Evolutionary conservation across 2,329 filamentous ascomycete genomes (phyloP).

Genomic region (Aspergillus ruber): DNA sequence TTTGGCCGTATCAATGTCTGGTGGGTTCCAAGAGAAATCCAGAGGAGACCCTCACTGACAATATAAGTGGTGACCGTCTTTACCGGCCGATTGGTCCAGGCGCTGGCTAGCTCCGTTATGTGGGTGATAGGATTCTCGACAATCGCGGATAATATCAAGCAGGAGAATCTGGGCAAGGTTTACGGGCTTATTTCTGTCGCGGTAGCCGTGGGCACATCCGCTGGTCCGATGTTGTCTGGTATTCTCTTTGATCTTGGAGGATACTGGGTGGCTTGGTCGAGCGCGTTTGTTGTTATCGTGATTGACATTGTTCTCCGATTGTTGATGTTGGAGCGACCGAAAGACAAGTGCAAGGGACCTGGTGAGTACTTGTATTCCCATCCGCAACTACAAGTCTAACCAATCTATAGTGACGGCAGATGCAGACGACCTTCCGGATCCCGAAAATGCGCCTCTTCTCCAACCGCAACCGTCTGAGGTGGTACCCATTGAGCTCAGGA

Average conservation of each 20-base stretch:
- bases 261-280: constrained; percentile 22
- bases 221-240: constrained; percentile 20
- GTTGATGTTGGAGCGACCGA: constrained; percentile 12
- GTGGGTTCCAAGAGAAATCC: constrained; percentile 10
- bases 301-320: constrained; percentile 25
- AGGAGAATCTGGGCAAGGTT: constrained; percentile 13
- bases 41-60: background rate
- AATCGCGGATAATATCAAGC: constrained; percentile 13
- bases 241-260: constrained; percentile 17
- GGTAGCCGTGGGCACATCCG: constrained; percentile 12
- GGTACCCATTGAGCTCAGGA: background rate
- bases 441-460: constrained; percentile 9
- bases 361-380: background rate
- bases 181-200: background rate
- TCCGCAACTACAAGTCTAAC: background rate
- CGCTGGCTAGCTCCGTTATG: constrained; percentile 17
- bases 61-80: constrained; percentile 17
- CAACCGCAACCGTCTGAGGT: background rate
- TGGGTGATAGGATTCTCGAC: constrained; percentile 25
- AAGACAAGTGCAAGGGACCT: background rate
- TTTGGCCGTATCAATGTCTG: constrained; percentile 15
- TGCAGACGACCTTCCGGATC: background rate
- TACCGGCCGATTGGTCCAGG: constrained; percentile 21
- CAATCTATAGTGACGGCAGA: background rate
- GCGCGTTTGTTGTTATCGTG: constrained; percentile 15